phyloP scores from a whole-genome alignment of 495 filamentous ascomycete species.

The Penicillium lividum region DNA sequence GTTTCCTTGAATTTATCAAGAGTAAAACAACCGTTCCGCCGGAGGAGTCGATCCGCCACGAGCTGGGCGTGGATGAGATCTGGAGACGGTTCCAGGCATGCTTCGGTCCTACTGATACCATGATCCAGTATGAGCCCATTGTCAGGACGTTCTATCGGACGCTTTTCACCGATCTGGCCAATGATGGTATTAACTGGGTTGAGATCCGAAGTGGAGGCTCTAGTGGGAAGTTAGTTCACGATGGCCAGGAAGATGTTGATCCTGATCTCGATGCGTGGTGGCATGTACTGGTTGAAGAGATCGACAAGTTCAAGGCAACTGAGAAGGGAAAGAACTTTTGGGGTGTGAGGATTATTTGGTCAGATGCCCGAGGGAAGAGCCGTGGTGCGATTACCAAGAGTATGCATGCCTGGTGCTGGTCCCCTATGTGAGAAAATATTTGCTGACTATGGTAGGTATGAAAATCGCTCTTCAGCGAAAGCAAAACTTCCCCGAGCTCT shows the following conservation, averaged over 20 bases:
- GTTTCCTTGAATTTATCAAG: not conserved
- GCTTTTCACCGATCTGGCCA: not conserved
- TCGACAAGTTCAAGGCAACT: not conserved
- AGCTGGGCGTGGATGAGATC: not conserved
- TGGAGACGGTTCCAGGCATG: not conserved
- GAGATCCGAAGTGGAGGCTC: not conserved
- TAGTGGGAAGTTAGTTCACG: not conserved
- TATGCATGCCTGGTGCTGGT: no score
- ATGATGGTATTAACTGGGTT: not conserved
- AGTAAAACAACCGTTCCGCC: not conserved
- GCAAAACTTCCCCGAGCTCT: constrained; percentile 17
- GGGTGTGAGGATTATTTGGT: not conserved
- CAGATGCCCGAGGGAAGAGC: not conserved
- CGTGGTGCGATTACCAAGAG: not conserved
- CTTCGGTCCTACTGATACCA: not conserved
- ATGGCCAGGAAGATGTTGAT: not conserved
- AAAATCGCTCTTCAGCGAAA: not conserved
- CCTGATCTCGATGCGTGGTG: not conserved
- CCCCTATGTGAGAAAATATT: no score
- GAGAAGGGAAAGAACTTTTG: not conserved
- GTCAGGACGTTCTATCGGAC: not conserved
- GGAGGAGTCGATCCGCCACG: not conserved
- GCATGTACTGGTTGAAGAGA: not conserved
- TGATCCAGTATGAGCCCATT: not conserved
- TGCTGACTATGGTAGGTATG: not conserved